Evolutionary conservation across 768 basidiomycete genomes (phyloP), one percentile per base, ranked within the genome.

Genomic region (Trametes villosa): DNA sequence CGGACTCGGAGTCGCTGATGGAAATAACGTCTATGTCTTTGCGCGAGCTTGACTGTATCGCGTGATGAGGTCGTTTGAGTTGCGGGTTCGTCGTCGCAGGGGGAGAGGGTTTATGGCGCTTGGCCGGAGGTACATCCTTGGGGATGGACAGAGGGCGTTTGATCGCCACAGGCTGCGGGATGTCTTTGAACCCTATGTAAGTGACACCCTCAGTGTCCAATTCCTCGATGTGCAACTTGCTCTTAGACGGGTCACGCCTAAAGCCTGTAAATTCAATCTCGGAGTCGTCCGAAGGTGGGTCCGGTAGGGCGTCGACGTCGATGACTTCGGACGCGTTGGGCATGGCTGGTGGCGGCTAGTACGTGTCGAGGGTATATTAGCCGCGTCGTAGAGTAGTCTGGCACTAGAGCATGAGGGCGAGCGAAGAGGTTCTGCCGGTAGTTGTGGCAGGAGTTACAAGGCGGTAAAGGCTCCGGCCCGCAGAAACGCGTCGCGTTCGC

Each of bases 251-350:
- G 18, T 54, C 31, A 41, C 60, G 60, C 12, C 38, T 45, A 48
- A 50, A 61, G 13, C 60, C 60, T 0, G 40, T 45, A 11, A 61
- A 51, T 22, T 44, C 47, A 22, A 61, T 36, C 5, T 61, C 60
- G 2, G 47, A 36, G 41, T 55, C 52, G 22, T 54, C 53, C 8
- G 59, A 60, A 33, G 27, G 22, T 8, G 50, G 31, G 18, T 60
- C 51, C 15, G 47, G 26, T 2, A 49, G 38, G n/a, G 29, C 47
- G 20, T 57, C 56, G 47, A 57, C 47, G 29, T 57, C 56, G 12
- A 57, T 57, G 13, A 49, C 12, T 15, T 57, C 46, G 6, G 30
- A 7, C 36, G 34, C 34, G n/a, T 48, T 40, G 26, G 30, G 13
- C 22, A 26, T 6, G 22, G 13, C 9, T 9, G n/a, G n/a, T 11